phyloP scores from a whole-genome alignment of 1,284 basidiomycete species.

The Ceratobasidium sp. region DNA sequence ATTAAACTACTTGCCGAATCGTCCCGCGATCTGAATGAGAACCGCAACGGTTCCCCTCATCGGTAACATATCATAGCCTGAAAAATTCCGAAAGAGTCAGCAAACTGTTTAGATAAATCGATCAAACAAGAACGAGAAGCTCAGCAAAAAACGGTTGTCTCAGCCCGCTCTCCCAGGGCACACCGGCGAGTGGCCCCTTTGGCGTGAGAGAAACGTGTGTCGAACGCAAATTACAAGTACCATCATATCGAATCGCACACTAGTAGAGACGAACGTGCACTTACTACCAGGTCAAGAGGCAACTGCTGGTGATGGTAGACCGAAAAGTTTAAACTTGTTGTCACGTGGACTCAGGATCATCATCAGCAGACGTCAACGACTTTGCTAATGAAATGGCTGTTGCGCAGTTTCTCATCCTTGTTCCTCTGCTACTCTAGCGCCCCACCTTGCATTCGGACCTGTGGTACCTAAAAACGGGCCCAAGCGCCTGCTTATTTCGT shows the following conservation, averaged over 20 bases:
- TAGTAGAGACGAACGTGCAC: constrained; percentile 11
- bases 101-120: background rate
- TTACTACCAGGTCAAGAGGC: background rate
- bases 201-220: constrained; percentile 61
- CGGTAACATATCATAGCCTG: background rate
- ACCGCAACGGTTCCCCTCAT: background rate
- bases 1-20: background rate
- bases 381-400: background rate
- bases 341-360: constrained; percentile 1
- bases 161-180: constrained; percentile 72
- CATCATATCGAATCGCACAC: constrained; percentile 61
- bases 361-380: background rate
- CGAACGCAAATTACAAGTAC: constrained; percentile 87
- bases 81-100: background rate
- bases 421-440: background rate
- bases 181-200: constrained; percentile 79
- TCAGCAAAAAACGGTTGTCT: constrained; percentile 64
- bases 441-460: background rate
- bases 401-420: background rate
- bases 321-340: background rate
- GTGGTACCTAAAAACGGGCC: background rate
- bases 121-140: background rate
- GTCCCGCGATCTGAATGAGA: background rate
- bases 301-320: background rate
- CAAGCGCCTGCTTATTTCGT: background rate